Conservation (phyloP, 352 stramenopile species). For the Phytophthora sp. region DNA sequence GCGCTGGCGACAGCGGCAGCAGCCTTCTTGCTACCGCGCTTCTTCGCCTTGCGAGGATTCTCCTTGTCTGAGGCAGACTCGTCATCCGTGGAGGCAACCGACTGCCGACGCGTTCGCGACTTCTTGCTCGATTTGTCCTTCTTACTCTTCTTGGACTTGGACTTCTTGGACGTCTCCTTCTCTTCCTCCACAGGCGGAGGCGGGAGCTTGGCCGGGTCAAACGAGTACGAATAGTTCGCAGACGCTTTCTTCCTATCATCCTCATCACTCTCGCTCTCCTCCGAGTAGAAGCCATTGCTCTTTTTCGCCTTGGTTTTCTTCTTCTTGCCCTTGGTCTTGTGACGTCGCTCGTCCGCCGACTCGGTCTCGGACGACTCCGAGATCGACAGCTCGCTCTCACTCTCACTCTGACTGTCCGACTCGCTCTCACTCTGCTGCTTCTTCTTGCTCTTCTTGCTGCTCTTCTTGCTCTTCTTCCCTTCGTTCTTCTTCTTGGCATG, state of each 20-base stretch:
- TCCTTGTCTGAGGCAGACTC: constrained; percentile 45
- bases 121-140: constrained; percentile 41
- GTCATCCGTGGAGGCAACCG: constrained; percentile 48
- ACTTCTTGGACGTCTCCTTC: constrained; percentile 21
- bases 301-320: constrained; percentile 46
- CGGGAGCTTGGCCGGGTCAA: constrained; percentile 56
- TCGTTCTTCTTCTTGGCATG: constrained; percentile 55
- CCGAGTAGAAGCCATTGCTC: constrained; percentile 37
- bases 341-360: constrained; percentile 29
- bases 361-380: constrained; percentile 39
- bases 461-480: constrained; percentile 43
- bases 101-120: constrained; percentile 35
- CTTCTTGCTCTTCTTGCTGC: constrained; percentile 38
- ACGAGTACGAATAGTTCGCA: constrained; percentile 51
- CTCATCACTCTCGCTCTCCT: constrained; percentile 42
- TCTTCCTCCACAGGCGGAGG: constrained; percentile 34
- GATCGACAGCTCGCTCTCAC: constrained; percentile 16
- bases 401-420: constrained; percentile 31
- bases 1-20: constrained; percentile 11
- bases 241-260: constrained; percentile 33
- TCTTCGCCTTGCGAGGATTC: constrained; percentile 44
- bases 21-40: constrained; percentile 29
- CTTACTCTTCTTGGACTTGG: constrained; percentile 32
- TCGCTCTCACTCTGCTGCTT: constrained; percentile 30
- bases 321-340: constrained; percentile 38